Evolutionary conservation across 805 yeast species (phyloP).

Genomic region (Candida sonorensis): DNA sequence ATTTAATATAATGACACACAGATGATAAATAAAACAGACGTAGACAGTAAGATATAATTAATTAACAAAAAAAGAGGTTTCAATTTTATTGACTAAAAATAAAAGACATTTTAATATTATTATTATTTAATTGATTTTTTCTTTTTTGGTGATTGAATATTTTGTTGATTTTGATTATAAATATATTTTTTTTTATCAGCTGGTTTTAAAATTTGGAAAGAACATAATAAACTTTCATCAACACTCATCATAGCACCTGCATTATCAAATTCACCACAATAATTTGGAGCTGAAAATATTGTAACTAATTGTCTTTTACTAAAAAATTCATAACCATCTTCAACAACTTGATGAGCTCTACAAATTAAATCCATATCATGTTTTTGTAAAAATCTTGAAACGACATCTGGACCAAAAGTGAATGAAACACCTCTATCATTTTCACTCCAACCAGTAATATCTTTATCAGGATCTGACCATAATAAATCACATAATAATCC

Average conservation of each 20-base stretch:
- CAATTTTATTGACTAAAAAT: too few relatives aligned
- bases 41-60: too few relatives aligned
- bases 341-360: conserved; percentile 98
- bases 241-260: conserved; percentile 99
- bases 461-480: conserved; percentile 99
- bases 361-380: conserved; percentile 98
- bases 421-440: conserved; percentile 98
- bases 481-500: conserved; percentile 92
- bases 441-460: conserved; percentile 97
- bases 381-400: conserved; percentile 89
- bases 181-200: conserved; percentile 86
- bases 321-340: conserved; percentile 97
- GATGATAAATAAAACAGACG: too few relatives aligned
- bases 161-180: conserved; percentile 18
- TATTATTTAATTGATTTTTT: conserved; percentile 22
- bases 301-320: conserved; percentile 95
- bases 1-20: too few relatives aligned
- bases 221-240: conserved; percentile 91
- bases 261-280: conserved; percentile 98
- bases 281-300: conserved; percentile 93
- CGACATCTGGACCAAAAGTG: conserved; percentile 99
- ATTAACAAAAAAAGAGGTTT: too few relatives aligned
- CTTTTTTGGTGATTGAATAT: conserved; percentile 21
- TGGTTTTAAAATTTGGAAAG: conserved; percentile 94
- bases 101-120: too few relatives aligned